These are phyloP conservation scores for Camelina laxa DNA, from an alignment of 345 rosid species.

Conservation along the genomic window DNA sequence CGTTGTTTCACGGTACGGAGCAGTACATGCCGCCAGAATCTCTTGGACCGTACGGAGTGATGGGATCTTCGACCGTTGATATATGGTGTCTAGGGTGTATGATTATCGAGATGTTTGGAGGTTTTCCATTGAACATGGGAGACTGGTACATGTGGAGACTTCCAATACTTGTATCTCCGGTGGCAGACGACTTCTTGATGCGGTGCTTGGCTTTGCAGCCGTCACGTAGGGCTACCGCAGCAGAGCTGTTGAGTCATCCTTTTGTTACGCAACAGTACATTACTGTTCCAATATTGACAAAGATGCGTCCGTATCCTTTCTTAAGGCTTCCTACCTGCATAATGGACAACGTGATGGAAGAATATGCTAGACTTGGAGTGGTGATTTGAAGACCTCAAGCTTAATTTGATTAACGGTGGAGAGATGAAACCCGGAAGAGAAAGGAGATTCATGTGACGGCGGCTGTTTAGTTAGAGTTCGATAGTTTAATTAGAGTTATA, in stretches of 20 bases:
- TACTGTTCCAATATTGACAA: not conserved
- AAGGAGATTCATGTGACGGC: not conserved
- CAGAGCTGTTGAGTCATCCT: constrained; percentile 21
- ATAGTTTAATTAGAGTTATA: not conserved
- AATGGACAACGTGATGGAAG: not conserved
- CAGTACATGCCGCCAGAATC: constrained; percentile 22
- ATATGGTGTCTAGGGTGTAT: constrained; percentile 35
- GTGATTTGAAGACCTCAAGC: not conserved
- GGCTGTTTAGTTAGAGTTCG: too few species aligned
- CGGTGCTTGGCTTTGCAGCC: constrained; percentile 13
- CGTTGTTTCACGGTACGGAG: constrained; percentile 3
- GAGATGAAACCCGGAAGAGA: too few species aligned
- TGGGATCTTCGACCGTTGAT: constrained; percentile 6
- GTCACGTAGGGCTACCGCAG: constrained; percentile 17
- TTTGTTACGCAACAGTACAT: not conserved
- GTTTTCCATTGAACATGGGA: not conserved
- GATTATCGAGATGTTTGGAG: constrained; percentile 34
- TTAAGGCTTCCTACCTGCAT: not conserved
- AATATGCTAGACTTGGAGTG: too few species aligned
- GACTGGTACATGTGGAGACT: constrained; percentile 5
- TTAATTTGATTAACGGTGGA: too few species aligned
- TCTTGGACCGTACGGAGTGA: not conserved
- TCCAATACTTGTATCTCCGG: not conserved
- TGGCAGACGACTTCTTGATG: constrained; percentile 19
- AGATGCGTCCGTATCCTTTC: not conserved